Conservation (phyloP, 495 filamentous ascomycete species). For the Penicillium roqueforti region DNA sequence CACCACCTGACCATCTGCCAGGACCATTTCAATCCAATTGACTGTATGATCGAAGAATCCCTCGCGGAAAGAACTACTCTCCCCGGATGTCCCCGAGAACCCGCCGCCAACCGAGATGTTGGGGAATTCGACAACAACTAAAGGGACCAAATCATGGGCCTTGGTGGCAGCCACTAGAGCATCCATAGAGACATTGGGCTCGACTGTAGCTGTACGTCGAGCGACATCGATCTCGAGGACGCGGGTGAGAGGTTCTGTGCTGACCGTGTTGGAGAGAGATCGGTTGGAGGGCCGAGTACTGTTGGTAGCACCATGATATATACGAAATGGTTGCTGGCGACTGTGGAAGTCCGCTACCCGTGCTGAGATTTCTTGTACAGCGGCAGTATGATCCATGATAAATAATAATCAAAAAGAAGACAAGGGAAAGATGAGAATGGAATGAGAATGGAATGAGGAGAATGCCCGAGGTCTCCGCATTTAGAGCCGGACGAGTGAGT, state of each 20-base stretch:
- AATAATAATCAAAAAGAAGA: not conserved
- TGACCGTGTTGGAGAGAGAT: constrained; percentile 52
- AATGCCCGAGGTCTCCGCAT: not conserved
- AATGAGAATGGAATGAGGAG: not conserved
- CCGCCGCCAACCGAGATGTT: constrained; percentile 56
- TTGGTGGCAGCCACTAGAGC: constrained; percentile 40
- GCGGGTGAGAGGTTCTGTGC: constrained; percentile 39
- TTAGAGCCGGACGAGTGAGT: not conserved
- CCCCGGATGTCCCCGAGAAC: constrained; percentile 52
- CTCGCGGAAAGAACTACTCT: constrained; percentile 53
- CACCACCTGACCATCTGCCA: constrained; percentile 49
- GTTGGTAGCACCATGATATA: constrained; percentile 76
- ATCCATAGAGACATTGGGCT: constrained; percentile 54
- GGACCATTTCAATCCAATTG: constrained; percentile 49
- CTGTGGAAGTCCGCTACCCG: constrained; percentile 53
- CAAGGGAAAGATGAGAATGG: not conserved
- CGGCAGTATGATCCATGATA: constrained; percentile 8
- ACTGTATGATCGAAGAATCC: constrained; percentile 54
- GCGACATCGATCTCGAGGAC: constrained; percentile 50
- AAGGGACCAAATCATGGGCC: constrained; percentile 42
- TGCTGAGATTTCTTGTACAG: constrained; percentile 15
- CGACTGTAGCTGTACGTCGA: constrained; percentile 41
- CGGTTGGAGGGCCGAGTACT: constrained; percentile 55
- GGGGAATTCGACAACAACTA: constrained; percentile 57
- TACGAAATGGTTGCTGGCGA: constrained; percentile 60